Evolutionary conservation across 2,329 filamentous ascomycete genomes (phyloP).

Genomic region (Microdochium bolleyi): DNA sequence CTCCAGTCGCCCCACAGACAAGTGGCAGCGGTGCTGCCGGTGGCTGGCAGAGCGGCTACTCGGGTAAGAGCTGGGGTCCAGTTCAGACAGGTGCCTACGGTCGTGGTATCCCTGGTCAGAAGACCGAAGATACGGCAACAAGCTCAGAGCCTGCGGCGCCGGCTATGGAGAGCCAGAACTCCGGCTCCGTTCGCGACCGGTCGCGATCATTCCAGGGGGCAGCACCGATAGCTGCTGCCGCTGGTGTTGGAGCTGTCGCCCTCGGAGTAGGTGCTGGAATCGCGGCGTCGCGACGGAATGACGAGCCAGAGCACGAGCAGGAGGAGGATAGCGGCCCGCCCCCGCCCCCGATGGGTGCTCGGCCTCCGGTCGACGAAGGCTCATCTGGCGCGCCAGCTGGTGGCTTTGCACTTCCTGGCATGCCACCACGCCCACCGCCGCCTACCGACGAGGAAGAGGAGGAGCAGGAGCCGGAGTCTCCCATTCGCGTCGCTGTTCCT

Average conservation of each 20-base stretch:
- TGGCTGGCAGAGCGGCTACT: slow-evolving; percentile 88
- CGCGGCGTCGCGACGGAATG: slow-evolving; percentile 18
- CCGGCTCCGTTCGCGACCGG: slow-evolving; percentile 71
- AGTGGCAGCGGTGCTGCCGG: slow-evolving; percentile 47
- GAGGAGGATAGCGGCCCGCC: slow-evolving; percentile 47
- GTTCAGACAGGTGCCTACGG: slow-evolving; percentile 70
- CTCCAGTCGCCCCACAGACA: slow-evolving; percentile 56
- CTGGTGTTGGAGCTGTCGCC: slow-evolving; percentile 30
- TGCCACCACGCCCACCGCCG: slow-evolving; percentile 54
- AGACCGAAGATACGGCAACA: slow-evolving; percentile 47
- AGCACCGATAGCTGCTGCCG: slow-evolving; percentile 59
- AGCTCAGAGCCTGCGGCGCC: slow-evolving; percentile 42
- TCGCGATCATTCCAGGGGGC: slow-evolving; percentile 78
- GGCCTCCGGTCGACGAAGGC: slow-evolving; percentile 25
- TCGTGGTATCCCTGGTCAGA: slow-evolving; percentile 53
- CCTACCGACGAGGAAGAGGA: slow-evolving; percentile 50
- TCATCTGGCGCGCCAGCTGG: slow-evolving; percentile 45
- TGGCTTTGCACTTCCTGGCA: slow-evolving; percentile 70
- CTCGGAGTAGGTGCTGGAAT: slow-evolving; percentile 18
- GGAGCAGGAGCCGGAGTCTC: slow-evolving; percentile 53
- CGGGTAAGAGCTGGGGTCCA: slow-evolving; percentile 81
- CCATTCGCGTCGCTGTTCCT: slow-evolving; percentile 79
- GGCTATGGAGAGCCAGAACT: slow-evolving; percentile 39
- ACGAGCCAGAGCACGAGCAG: slow-evolving; percentile 10
- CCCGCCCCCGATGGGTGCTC: slow-evolving; percentile 54